Percentiles rank a stretch among this genome's conserved stretches.
Evolutionary conservation across 73 alveolate genomes (phyloP).

Genomic region (Halteria grandinella): DNA sequence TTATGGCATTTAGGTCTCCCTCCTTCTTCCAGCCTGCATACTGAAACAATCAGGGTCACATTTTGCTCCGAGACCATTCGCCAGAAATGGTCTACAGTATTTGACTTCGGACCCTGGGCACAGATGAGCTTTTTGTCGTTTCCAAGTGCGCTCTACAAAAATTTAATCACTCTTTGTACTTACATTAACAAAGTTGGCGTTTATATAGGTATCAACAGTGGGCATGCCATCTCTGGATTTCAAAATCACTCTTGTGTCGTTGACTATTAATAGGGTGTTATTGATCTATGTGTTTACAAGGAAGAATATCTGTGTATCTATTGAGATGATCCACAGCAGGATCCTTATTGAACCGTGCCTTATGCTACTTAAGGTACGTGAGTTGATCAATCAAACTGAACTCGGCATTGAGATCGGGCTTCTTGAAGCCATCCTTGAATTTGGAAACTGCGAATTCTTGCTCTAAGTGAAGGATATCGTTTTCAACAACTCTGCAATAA

Average conservation of each 20-base stretch:
- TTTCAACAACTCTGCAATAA: too few species aligned
- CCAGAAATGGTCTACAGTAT: constrained; percentile 92
- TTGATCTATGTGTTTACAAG: too few species aligned
- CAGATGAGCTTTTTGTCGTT: constrained; percentile 64
- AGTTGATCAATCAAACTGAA: too few species aligned
- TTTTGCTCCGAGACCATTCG: constrained; percentile 92
- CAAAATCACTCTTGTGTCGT: constrained; percentile 62
- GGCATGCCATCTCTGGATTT: constrained; percentile 19
- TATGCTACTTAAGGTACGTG: too few species aligned
- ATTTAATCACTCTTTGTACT: constrained; percentile 58
- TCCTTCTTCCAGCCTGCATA: constrained; percentile 83
- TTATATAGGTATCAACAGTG: constrained; percentile 65
- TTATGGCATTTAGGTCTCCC: constrained; percentile 88
- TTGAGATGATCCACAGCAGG: too few species aligned
- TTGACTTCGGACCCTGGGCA: constrained; percentile 91
- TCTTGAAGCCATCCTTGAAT: too few species aligned
- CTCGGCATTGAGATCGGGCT: too few species aligned
- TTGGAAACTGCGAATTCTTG: too few species aligned
- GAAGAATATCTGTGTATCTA: neutral
- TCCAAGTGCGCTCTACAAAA: too few species aligned
- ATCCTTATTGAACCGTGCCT: too few species aligned
- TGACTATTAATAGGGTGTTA: too few species aligned
- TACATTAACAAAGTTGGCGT: constrained; percentile 76
- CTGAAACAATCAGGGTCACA: constrained; percentile 83
- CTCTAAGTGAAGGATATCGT: too few species aligned